Base-by-base conservation (phyloP, 495 filamentous ascomycete species). In the Paragyromitra xinjiangensis region DNA sequence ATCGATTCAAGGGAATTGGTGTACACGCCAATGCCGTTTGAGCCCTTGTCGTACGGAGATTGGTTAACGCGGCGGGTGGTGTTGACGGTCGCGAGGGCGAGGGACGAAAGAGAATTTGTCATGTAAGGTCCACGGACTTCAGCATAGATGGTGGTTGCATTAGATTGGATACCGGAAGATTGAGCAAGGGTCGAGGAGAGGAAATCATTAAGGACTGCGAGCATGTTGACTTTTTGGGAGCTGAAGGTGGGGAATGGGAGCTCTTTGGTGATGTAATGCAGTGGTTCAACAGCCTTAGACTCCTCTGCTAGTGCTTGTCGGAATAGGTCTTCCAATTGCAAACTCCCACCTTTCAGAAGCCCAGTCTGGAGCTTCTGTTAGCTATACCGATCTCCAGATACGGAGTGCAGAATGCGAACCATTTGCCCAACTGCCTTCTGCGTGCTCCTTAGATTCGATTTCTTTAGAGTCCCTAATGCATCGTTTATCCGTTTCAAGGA, bases 181-280 rank as follows among this genome's bases (percentile, higher is more conserved):
- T 85, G 69, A 39, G 85, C 82, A 39, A 87, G 85, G 51, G 89
- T 88, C 40, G 86, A 88, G 37, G 84, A 85, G 48, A 92, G 86
- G 48, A 88, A 89, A 34, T 83, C 78, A 64, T 90, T 89, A 58
- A 93, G 87, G 39, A 87, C 85, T 6, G 86, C 85, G 37, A 93
- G 83, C 63, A 87, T 86, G n/a, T 87, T 86, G 19, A 88, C 71
- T 24, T 86, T 89, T 34, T 90, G 87, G 56, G 88, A 84, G 12
- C 87, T 83, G 3, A 93, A 84, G 1, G 87, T 85, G 8, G 91
- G 91, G 73, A 93, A 93, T 1, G 93, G 90, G 9, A 92, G 87
- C 45, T 92, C 89, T 86, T 97, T 98, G n/a, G 92, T 97, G 79
- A 98, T 89, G 81, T 92, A 98, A 80, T 97, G 92, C 53, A 98